These are phyloP conservation scores for Neopestalotiopsis sp. DNA, from an alignment of 2,329 filamentous ascomycete genomes.

Conservation along the genomic window DNA sequence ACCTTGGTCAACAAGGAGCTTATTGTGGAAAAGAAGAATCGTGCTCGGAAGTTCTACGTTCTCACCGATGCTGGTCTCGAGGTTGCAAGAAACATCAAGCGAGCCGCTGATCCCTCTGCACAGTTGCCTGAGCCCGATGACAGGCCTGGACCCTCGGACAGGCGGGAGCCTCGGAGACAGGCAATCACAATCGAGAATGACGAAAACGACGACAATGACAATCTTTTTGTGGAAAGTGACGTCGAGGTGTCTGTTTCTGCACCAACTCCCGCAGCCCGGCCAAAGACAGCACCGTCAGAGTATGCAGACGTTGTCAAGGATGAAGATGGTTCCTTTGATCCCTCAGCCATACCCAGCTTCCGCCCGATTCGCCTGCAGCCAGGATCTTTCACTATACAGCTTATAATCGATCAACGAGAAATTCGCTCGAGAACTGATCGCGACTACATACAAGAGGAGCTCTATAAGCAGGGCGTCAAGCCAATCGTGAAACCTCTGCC, in stretches of 20 bases:
- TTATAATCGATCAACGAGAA: slow-evolving; percentile 78
- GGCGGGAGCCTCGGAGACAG: not conserved
- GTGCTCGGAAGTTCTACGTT: slow-evolving; percentile 68
- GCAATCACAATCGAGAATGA: not conserved
- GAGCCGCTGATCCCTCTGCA: slow-evolving; percentile 41
- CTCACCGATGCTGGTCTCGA: slow-evolving; percentile 83
- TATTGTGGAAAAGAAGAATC: slow-evolving; percentile 72
- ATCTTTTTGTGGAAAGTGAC: not conserved
- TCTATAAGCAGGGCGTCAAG: slow-evolving; percentile 68
- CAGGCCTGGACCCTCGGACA: not conserved
- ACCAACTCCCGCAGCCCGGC: slow-evolving; percentile 27
- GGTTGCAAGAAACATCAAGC: slow-evolving; percentile 68
- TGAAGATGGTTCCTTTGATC: slow-evolving; percentile 33
- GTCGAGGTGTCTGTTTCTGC: not conserved
- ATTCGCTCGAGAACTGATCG: slow-evolving; percentile 74
- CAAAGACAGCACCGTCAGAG: slow-evolving; percentile 21
- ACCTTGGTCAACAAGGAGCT: slow-evolving; percentile 75
- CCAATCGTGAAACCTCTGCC: slow-evolving; percentile 73
- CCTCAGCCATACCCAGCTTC: slow-evolving; percentile 50
- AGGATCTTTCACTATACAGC: slow-evolving; percentile 72
- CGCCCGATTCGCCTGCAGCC: slow-evolving; percentile 67
- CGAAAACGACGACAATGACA: not conserved
- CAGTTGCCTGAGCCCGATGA: slow-evolving; percentile 5
- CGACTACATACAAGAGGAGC: slow-evolving; percentile 77
- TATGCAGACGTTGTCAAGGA: slow-evolving; percentile 49